Evolutionary conservation across 352 stramenopile species (phyloP).

Genomic region (Phytopythium kandeliae): DNA sequence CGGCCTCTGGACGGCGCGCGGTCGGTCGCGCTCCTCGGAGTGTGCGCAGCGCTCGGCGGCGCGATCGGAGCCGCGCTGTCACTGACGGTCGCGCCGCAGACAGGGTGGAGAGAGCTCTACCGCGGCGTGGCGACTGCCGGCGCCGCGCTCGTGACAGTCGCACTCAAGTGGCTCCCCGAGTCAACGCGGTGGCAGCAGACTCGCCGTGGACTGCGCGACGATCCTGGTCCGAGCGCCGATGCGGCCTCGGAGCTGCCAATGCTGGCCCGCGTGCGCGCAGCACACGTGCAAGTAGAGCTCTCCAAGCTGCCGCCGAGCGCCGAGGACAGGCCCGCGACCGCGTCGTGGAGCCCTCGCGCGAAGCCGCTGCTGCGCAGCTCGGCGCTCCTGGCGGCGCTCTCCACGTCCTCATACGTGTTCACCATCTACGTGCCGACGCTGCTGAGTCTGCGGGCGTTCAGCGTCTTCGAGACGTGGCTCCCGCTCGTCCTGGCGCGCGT

Average conservation of each 20-base stretch:
- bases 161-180: background rate
- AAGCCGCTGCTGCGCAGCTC: background rate
- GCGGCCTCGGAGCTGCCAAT: background rate
- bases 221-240: background rate
- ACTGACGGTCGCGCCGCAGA: background rate
- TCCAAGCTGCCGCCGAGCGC: background rate
- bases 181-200: background rate
- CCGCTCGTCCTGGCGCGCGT: background rate
- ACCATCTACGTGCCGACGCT: slow-evolving; percentile 2
- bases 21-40: slow-evolving; percentile 1
- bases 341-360: background rate
- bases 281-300: background rate
- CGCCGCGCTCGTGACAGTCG: background rate
- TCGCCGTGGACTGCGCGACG: background rate
- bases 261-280: background rate
- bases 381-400: background rate
- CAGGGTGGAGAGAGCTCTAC: slow-evolving; percentile 4
- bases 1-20: background rate
- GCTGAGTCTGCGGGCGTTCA: slow-evolving; percentile 3
- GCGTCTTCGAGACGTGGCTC: background rate
- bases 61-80: background rate
- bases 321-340: background rate
- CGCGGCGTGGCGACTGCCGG: background rate
- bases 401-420: slow-evolving; percentile 5
- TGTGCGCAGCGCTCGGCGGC: background rate